Evolutionary conservation across 176 grass and related monocot species (phyloP), one percentile per base, ranked within the genome.

Genomic region (Oryza coarctata): DNA sequence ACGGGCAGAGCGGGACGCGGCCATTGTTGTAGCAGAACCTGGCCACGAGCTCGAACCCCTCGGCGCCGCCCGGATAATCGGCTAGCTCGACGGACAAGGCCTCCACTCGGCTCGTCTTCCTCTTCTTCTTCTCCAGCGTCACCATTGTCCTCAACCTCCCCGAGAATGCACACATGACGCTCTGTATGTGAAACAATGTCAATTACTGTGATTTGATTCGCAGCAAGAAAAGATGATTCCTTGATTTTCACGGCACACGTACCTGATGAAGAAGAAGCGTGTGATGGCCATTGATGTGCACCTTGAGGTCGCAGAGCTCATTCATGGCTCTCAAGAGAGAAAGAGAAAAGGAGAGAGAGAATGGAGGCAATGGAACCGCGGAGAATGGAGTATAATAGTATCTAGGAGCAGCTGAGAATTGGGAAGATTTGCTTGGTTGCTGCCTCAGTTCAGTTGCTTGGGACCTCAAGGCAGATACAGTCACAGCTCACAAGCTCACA

Each of bases 11-110:
- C 32, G 66, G 78, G 31, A 99, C 29, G 50, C 82, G 90, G 25
- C 93, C 96, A 75, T 88, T 87, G 73, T 67, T 86, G 87, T 99
- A 99, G 86, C 96, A 99, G 73, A 99, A 99, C 57, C 91, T 76
- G 1, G 85, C 84, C 6, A 88, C 82, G 20, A 93, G 89, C 87
- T 99, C 96, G 69, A 99, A 93, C 8, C 86, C 90, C 57, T 90
- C 90, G 23, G 73, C 78, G 26, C 91, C 93, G 76, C 96, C 93
- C 0, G 93, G 96, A 77, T 95, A 99, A 31, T 87, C 93, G 20
- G 61, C 36, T 61, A 98, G 74, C 38, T 70, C 72, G 33, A 94
- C 9, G 41, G 44, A 82, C 73, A 86, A 6, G 3, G 43, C 58
- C 29, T 58, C 74, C 23, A 18, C 78, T 34, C 79, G 80, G 11